These are phyloP conservation scores for Kodamaea neixiangensis DNA, from an alignment of 805 yeast species.

Conservation along the genomic window DNA sequence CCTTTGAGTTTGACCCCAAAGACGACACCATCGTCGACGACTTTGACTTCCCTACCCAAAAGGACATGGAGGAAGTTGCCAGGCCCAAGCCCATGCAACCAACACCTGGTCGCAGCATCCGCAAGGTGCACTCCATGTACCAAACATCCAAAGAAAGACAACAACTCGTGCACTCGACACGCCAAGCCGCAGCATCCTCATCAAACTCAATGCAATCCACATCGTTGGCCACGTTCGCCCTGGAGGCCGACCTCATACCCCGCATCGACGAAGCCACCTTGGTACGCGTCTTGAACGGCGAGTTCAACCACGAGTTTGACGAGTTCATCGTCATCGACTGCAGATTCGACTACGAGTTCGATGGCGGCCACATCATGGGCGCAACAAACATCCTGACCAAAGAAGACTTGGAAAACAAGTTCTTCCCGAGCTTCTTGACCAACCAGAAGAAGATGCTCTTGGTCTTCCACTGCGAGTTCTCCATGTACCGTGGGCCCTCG, in stretches of 20 bases:
- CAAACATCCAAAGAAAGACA: conserved; percentile 44
- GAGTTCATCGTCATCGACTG: conserved; percentile 74
- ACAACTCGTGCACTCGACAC: background rate
- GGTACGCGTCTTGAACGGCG: conserved; percentile 58
- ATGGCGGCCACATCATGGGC: conserved; percentile 88
- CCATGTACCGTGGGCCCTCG: conserved; percentile 90
- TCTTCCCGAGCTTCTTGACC: conserved; percentile 5
- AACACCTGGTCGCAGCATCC: conserved; percentile 49
- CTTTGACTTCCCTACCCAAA: conserved; percentile 10
- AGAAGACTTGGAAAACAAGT: conserved; percentile 57
- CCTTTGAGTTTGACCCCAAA: background rate
- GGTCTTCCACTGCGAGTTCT: conserved; percentile 93
- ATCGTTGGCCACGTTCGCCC: conserved; percentile 29
- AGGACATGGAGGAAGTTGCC: too few species aligned
- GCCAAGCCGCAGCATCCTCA: background rate
- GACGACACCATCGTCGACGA: conserved; percentile 20
- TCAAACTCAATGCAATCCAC: background rate
- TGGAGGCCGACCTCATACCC: conserved; percentile 61
- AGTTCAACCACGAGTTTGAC: conserved; percentile 50
- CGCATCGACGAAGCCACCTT: conserved; percentile 63
- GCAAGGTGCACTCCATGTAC: conserved; percentile 53
- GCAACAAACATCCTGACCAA: conserved; percentile 79
- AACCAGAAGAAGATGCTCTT: conserved; percentile 47
- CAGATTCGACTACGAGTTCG: conserved; percentile 87
- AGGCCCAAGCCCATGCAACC: too few species aligned